Evolutionary conservation across 2,329 filamentous ascomycete species (phyloP).

Genomic region (Exophiala bonariae): DNA sequence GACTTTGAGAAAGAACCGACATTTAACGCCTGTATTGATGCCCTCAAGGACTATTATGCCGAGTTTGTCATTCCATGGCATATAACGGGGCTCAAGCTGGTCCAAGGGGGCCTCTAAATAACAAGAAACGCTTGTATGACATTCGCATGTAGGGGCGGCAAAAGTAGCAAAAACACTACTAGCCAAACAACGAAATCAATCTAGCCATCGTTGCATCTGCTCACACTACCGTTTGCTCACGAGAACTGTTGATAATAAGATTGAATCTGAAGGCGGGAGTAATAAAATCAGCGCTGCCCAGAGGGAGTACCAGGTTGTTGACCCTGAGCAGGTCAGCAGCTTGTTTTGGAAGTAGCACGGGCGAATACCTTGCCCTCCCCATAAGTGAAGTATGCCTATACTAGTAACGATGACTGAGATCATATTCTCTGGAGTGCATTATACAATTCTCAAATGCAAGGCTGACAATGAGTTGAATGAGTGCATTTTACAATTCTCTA

Average conservation of each 20-base stretch:
- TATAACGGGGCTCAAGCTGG: constrained; percentile 8
- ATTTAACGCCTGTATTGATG: constrained; percentile 13
- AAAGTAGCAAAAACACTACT: not conserved
- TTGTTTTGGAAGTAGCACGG: no score
- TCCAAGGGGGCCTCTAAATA: not conserved
- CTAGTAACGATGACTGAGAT: no score
- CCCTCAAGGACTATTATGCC: constrained; percentile 15
- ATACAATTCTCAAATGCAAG: no score
- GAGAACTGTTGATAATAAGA: not conserved
- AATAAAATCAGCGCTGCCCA: no score
- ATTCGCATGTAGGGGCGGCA: not conserved
- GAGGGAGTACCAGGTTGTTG: no score
- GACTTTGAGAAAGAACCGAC: constrained; percentile 12
- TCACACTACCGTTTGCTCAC: not conserved
- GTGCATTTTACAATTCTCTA: no score
- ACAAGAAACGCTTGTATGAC: not conserved
- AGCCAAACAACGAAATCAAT: not conserved
- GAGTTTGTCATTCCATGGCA: constrained; percentile 16
- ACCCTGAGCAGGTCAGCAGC: no score
- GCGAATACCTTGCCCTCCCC: no score
- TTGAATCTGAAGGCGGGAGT: not conserved
- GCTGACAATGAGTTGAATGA: no score
- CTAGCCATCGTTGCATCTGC: not conserved
- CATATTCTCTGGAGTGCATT: no score
- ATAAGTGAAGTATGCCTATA: no score